Conservation (phyloP, 176 grass and related monocot genomes). For the Triticum dicoccoides region DNA sequence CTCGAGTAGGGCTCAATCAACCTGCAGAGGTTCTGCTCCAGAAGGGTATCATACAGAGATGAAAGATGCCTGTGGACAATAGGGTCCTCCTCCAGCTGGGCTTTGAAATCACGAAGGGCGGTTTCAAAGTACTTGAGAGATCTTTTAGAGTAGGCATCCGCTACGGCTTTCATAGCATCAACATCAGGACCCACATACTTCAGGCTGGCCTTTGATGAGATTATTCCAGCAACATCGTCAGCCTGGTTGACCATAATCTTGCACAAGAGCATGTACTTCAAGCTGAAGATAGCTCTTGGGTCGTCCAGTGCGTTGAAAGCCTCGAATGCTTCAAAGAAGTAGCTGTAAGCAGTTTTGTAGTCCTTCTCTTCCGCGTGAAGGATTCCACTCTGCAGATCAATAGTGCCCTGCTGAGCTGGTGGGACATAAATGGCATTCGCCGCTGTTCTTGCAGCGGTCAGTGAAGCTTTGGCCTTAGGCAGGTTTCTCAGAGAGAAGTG, state of each 20-base stretch:
- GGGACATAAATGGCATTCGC: conserved; percentile 16
- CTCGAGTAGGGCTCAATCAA: conserved; percentile 15
- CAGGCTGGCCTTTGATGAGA: conserved; percentile 9
- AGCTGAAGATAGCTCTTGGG: conserved; percentile 14
- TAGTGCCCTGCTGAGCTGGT: conserved; percentile 16
- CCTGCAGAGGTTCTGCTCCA: conserved; percentile 11
- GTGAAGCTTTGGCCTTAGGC: conserved; percentile 6
- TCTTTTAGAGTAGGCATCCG: conserved; percentile 18
- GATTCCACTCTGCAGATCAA: conserved; percentile 22
- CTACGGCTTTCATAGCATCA: conserved; percentile 11
- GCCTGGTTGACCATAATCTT: conserved; percentile 19
- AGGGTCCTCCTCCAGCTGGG: conserved; percentile 14
- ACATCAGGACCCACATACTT: conserved; percentile 17
- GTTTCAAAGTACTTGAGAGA: conserved; percentile 14
- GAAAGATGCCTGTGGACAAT: conserved; percentile 16
- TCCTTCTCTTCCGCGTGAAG: conserved; percentile 10
- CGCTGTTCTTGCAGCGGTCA: conserved; percentile 10
- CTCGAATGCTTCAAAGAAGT: conserved; percentile 20
- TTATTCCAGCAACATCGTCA: conserved; percentile 19
- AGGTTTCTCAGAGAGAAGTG: conserved; percentile 14
- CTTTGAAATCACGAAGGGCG: conserved; percentile 3
- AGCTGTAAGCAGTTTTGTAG: conserved; percentile 18
- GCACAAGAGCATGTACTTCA: conserved; percentile 21
- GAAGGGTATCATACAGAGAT: conserved; percentile 8
- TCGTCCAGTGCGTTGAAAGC: conserved; percentile 3